These are phyloP conservation scores for Suillus brevipes DNA, from an alignment of 768 basidiomycete species.

Conservation along the genomic window DNA sequence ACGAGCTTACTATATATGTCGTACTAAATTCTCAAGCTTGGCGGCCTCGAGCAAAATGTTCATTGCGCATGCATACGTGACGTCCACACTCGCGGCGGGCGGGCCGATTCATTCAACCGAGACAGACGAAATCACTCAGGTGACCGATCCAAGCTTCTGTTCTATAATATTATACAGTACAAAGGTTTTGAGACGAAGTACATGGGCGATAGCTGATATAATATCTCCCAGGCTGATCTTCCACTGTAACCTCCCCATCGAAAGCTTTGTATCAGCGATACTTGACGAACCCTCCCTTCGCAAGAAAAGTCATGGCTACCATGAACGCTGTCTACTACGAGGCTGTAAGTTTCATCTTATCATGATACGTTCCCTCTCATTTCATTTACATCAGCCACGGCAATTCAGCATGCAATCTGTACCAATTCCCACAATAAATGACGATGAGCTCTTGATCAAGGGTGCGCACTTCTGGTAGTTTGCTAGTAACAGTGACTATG, in stretches of 20 bases:
- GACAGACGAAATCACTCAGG: neutral
- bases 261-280: neutral
- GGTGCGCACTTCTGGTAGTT: conserved; percentile 32
- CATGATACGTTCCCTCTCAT: neutral
- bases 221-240: conserved; percentile 17
- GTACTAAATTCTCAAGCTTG: neutral
- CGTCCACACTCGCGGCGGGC: too few species aligned
- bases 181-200: neutral
- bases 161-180: neutral
- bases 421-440: conserved; percentile 51
- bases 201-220: conserved; percentile 10
- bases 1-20: neutral
- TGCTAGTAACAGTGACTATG: conserved; percentile 11
- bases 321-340: conserved; percentile 55
- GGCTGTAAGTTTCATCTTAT: conserved; percentile 30
- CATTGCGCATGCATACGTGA: neutral
- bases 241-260: neutral
- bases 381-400: conserved; percentile 36
- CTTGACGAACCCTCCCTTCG: neutral
- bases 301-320: conserved; percentile 7
- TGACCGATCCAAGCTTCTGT: conserved; percentile 2
- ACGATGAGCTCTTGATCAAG: conserved; percentile 61
- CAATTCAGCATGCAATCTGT: conserved; percentile 54
- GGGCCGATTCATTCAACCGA: neutral
- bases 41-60: conserved; percentile 1